phyloP scores from a whole-genome alignment of 1,284 basidiomycete species.

The Ustilago bromivora region DNA sequence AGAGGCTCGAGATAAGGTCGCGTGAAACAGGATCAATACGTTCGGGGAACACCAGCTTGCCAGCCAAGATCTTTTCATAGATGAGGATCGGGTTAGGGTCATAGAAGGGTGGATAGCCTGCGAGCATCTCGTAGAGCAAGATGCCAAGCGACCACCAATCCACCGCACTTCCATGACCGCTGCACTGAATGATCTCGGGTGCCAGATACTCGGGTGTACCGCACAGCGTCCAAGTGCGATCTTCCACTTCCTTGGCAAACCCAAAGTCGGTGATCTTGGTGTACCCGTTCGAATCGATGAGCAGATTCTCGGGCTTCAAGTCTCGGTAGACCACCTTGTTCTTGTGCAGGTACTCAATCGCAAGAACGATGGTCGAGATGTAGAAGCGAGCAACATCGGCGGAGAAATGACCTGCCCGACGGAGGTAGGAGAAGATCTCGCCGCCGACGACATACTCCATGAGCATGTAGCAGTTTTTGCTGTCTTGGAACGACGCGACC shows the following conservation, averaged over 20 bases:
- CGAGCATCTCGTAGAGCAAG: constrained; percentile 65
- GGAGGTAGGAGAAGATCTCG: constrained; percentile 73
- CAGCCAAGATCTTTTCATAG: constrained; percentile 71
- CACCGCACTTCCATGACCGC: constrained; percentile 62
- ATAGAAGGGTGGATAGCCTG: constrained; percentile 68
- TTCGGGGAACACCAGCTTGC: constrained; percentile 71
- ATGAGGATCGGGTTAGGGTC: constrained; percentile 56
- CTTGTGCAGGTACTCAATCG: constrained; percentile 67
- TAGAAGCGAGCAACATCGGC: constrained; percentile 74
- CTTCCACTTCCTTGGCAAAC: constrained; percentile 63
- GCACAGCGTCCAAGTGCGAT: constrained; percentile 65
- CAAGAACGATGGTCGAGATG: constrained; percentile 73
- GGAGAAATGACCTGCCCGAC: constrained; percentile 71
- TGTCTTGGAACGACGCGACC: constrained; percentile 69
- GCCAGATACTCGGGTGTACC: constrained; percentile 68
- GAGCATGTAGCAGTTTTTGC: constrained; percentile 74
- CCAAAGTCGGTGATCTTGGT: constrained; percentile 68
- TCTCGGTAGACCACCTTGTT: constrained; percentile 66
- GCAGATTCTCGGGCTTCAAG: constrained; percentile 67
- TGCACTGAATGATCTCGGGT: constrained; percentile 67
- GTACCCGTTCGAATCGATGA: constrained; percentile 57
- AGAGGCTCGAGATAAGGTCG: constrained; percentile 72
- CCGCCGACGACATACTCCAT: constrained; percentile 73
- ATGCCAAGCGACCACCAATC: constrained; percentile 69
- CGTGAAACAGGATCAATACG: constrained; percentile 72